A percentile compares a stretch with the other conserved stretches of the same genome.
Evolutionary conservation across 768 basidiomycete genomes (phyloP).

Genomic region (Peribolospora kevripleyi): DNA sequence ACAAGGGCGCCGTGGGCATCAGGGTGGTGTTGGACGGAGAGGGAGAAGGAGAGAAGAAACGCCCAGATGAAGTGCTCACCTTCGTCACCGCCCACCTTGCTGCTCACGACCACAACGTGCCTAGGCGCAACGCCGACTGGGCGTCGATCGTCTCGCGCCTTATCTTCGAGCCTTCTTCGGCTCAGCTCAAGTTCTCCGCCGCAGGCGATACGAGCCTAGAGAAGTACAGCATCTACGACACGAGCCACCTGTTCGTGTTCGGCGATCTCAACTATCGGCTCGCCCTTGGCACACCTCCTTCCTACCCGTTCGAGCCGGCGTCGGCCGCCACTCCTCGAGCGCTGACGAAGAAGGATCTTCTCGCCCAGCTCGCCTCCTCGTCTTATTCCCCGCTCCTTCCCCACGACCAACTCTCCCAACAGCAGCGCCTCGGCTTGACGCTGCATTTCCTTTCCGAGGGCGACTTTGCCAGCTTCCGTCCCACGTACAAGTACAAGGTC

Average conservation of each 20-base stretch:
- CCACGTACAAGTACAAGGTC: conserved; percentile 66
- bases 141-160: conserved; percentile 54
- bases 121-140: conserved; percentile 49
- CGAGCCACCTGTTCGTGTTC: conserved; percentile 75
- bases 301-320: conserved; percentile 7
- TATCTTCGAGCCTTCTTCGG: conserved; percentile 38
- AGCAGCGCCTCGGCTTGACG: conserved; percentile 38
- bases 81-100: conserved; percentile 86
- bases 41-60: conserved; percentile 32
- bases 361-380: conserved; percentile 23
- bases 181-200: conserved; percentile 26
- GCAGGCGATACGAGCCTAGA: conserved; percentile 2
- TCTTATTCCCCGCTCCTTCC: conserved; percentile 8
- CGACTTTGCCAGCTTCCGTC: conserved; percentile 69
- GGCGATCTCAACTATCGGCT: conserved; percentile 33
- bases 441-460: conserved; percentile 58
- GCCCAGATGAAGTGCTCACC: conserved; percentile 39
- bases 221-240: conserved; percentile 33
- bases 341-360: conserved; percentile 25
- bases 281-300: not conserved
- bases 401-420: conserved; percentile 21
- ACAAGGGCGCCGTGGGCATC: conserved; percentile 82
- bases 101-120: conserved; percentile 44
- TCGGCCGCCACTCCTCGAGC: conserved; percentile 11
- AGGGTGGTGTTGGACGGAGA: conserved; percentile 48